Percentiles rank a stretch among this genome's conserved stretches.
Conservation (phyloP, 2,329 filamentous ascomycete species). For the Xylariaceae sp. region DNA sequence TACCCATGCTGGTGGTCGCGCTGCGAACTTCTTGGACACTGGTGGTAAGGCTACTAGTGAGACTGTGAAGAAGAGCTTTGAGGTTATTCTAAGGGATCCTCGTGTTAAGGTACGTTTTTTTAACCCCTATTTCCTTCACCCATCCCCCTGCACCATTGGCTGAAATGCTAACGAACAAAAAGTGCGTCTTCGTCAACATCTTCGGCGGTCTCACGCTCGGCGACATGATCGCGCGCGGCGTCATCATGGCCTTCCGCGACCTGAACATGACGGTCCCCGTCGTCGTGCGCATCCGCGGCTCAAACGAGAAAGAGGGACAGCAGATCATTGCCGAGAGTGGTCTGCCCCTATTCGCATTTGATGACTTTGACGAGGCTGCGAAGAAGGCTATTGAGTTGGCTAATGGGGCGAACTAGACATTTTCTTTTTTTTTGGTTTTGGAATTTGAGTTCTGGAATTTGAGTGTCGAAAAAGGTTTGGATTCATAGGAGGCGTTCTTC, state of each 20-base stretch:
- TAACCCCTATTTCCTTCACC: too few species aligned
- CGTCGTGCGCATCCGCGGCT: conserved; percentile 71
- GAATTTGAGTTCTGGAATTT: background rate
- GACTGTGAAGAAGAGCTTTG: conserved; percentile 73
- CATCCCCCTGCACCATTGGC: too few species aligned
- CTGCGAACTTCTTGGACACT: conserved; percentile 83
- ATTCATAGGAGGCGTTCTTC: background rate
- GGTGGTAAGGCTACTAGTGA: conserved; percentile 81
- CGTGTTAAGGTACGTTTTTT: too few species aligned
- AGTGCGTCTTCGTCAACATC: conserved; percentile 52
- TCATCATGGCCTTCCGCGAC: conserved; percentile 67
- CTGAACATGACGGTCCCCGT: conserved; percentile 63
- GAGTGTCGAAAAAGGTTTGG: background rate
- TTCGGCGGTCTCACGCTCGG: conserved; percentile 60
- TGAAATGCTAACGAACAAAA: background rate
- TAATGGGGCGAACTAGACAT: conserved; percentile 18
- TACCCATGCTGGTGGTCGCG: conserved; percentile 58
- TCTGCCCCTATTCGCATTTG: conserved; percentile 63
- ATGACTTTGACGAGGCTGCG: conserved; percentile 69
- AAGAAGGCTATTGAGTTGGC: conserved; percentile 59
- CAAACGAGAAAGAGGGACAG: conserved; percentile 66
- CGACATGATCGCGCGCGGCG: conserved; percentile 75
- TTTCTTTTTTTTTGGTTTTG: background rate
- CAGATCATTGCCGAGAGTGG: conserved; percentile 64
- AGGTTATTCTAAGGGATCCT: conserved; percentile 64